Percentiles rank a stretch among this genome's conserved stretches.
Conservation (phyloP, 75 land plant species). For the Cunninghamia lanceolata region DNA sequence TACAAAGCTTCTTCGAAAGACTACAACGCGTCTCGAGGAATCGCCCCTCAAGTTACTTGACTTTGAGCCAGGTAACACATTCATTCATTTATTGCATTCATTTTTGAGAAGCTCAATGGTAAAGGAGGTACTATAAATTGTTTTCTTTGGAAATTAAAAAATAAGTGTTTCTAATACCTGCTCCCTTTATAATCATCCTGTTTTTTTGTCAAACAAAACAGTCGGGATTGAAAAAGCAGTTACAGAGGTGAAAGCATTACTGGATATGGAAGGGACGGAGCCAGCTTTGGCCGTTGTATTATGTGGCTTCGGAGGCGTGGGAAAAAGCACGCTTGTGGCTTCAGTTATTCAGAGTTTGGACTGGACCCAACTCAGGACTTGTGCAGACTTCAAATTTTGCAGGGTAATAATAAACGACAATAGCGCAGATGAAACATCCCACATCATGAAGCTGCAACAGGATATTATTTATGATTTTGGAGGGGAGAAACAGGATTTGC, state of each 20-base stretch:
- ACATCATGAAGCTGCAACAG: background rate
- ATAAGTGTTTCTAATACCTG: no score
- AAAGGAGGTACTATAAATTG: background rate
- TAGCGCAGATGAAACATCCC: background rate
- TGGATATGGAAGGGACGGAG: background rate
- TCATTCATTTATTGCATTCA: background rate
- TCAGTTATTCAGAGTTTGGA: background rate
- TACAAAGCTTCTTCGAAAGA: no score
- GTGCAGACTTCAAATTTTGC: background rate
- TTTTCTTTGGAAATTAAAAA: background rate
- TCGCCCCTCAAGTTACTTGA: background rate
- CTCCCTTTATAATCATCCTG: no score
- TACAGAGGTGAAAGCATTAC: background rate
- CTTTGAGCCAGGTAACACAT: background rate
- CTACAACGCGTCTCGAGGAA: background rate
- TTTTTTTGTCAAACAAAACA: background rate
- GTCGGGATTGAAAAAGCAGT: background rate
- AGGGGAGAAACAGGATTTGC: background rate
- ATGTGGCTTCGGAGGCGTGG: background rate
- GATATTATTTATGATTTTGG: background rate
- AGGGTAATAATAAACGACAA: background rate
- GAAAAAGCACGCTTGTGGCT: background rate
- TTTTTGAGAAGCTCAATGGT: background rate
- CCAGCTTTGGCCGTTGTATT: background rate
- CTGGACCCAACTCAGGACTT: background rate